Evolutionary conservation across 2,329 filamentous ascomycete genomes (phyloP), one percentile per base, ranked within the genome.

Genomic region (Emericellopsis cladophorae): DNA sequence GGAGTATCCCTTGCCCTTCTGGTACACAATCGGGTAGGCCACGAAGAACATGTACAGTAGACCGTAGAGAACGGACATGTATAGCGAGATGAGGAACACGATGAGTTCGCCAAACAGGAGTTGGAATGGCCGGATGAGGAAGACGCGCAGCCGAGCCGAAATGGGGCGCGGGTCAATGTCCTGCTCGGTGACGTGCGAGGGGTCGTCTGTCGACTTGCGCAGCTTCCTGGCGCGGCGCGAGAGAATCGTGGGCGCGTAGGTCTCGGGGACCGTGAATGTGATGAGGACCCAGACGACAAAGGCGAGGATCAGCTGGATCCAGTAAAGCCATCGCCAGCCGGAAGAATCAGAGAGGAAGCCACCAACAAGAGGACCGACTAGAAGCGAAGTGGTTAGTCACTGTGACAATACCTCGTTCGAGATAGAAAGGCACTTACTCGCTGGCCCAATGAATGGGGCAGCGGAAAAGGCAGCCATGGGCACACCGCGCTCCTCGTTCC

Each of bases 241-340:
- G 14, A 95, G 74, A 39, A 95, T 78, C 0, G 77, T 83, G 0
- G 88, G 86, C 0, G 86, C 80, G 56, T 92, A 94, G 0, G 88
- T 95, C 60, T 94, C 88, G 1, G 86, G 85, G 0, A 94, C 81
- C n/a, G 85, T 92, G 60, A 93, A 89, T 24, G 80, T 81, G 58
- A 92, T 88, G 45, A 90, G 56, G 15, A 82, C 45, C 76, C 82
- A 92, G 49, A 81, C 74, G 38, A 80, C 55, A 12, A 69, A 78
- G 22, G 82, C 67, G 11, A 92, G 55, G 52, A 94, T 93, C 10
- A 92, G 66, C 54, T 90, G 85, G 49, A 94, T 75, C 81, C 84
- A 90, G 65, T 92, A 92, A 0, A 92, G 67, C 84, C 84, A 92
- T 48, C 85, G 67, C 86, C 86, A 92, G 31, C 81, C 81, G 0